These are phyloP conservation scores for Paxillus rubicundulus DNA, from an alignment of 768 basidiomycete genomes.

Conservation along the genomic window DNA sequence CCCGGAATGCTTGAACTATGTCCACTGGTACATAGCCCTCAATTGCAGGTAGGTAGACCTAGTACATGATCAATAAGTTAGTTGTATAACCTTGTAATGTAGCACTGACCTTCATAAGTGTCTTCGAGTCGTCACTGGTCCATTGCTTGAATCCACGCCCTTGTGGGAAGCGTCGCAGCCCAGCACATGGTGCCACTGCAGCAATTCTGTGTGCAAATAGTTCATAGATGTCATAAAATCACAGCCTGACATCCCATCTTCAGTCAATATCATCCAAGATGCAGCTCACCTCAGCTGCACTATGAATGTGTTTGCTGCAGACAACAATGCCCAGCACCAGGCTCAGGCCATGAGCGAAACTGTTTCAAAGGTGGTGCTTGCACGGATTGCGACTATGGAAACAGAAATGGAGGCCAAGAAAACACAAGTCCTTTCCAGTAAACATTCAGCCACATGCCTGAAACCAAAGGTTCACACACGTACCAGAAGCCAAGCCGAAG, in stretches of 20 bases:
- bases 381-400: neutral
- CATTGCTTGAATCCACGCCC: too few species aligned
- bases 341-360: neutral
- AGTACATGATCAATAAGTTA: too few species aligned
- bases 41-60: slow-evolving; percentile 31
- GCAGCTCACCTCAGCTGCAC: neutral
- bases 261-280: slow-evolving; percentile 33
- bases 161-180: slow-evolving; percentile 28
- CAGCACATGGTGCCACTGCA: slow-evolving; percentile 25
- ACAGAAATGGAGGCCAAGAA: neutral
- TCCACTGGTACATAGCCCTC: slow-evolving; percentile 18
- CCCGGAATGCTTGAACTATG: slow-evolving; percentile 15
- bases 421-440: neutral
- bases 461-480: neutral
- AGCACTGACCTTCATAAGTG: slow-evolving; percentile 33
- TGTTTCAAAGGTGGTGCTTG: neutral
- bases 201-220: slow-evolving; percentile 24
- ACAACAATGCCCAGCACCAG: neutral
- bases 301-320: neutral
- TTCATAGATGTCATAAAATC: neutral
- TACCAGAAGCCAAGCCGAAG: neutral
- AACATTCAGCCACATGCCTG: neutral
- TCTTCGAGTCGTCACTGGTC: slow-evolving; percentile 39
- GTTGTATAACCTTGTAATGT: too few species aligned
- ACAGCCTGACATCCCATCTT: slow-evolving; percentile 8